Conservation (phyloP, 495 filamentous ascomycete genomes). For the Aspergillus ellipticus region DNA sequence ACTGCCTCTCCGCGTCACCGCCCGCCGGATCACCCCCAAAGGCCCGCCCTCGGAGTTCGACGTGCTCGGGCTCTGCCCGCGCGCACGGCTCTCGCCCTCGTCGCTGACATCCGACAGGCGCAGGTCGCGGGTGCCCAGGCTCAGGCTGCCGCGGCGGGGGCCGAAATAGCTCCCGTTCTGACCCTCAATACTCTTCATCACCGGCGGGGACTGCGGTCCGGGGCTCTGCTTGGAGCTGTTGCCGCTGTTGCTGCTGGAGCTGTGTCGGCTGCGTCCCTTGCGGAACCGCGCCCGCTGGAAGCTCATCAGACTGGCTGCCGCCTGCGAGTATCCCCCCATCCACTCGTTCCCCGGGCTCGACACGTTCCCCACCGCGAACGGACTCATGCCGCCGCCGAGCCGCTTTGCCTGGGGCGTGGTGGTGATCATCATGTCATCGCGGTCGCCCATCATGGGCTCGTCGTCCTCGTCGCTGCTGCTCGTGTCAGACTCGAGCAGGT, state of each 20-base stretch:
- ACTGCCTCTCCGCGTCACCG: slow-evolving; percentile 83
- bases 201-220: slow-evolving; percentile 58
- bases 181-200: slow-evolving; percentile 58
- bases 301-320: slow-evolving; percentile 66
- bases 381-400: slow-evolving; percentile 38
- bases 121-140: slow-evolving; percentile 78
- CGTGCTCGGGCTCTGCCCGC: slow-evolving; percentile 42
- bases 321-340: slow-evolving; percentile 62
- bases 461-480: slow-evolving; percentile 71
- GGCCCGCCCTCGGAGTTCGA: slow-evolving; percentile 42
- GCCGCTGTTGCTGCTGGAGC: slow-evolving; percentile 66
- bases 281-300: slow-evolving; percentile 66
- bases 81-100: slow-evolving; percentile 56
- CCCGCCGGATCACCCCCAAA: slow-evolving; percentile 51
- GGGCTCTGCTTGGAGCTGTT: slow-evolving; percentile 68
- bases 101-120: slow-evolving; percentile 84
- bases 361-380: slow-evolving; percentile 40
- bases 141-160: slow-evolving; percentile 75
- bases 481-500: slow-evolving; percentile 75
- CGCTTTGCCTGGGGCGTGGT: slow-evolving; percentile 49
- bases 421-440: slow-evolving; percentile 68
- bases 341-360: slow-evolving; percentile 53
- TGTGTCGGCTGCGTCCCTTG: slow-evolving; percentile 56
- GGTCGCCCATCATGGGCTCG: slow-evolving; percentile 74
- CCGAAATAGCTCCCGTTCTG: slow-evolving; percentile 45